Base-by-base conservation (phyloP, 169 alveolate genomes). In the Eimeria tenella region DNA sequence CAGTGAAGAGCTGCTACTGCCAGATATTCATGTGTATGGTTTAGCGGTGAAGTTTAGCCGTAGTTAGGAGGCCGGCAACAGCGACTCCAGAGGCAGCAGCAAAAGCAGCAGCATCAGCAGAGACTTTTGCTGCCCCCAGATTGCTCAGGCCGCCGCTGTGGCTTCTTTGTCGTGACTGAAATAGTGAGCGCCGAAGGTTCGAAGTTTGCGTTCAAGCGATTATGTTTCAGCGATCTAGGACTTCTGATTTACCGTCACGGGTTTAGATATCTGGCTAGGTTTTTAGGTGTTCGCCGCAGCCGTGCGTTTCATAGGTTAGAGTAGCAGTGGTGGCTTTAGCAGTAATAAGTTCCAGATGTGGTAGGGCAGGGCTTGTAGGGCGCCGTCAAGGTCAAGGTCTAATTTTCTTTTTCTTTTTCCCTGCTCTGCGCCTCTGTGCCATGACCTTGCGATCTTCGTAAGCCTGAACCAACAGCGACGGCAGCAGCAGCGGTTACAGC, bases 361-460 rank as follows among this genome's bases (percentile, higher is more conserved):
- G 42, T 31, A 31, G 2, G 42, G 2, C 42, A 31, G 68, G 68
- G 19, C 19, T 58, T 63, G 15, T 63, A 19, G 82, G 56, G 50
- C 13, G 13, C 13, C 23, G 13, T 42, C 23, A 23, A 23, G 25
- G 4, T 65, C 21, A 65, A 31, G 74, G 25, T 65, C 21, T 65
- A 58, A 3, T 49, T 5, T 75, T 75, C 86, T 75, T 75, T 75
- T 75, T 17, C 49, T 25, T 53, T 62, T 75, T 75, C 7, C 23
- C 60, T 6, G 65, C 86, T 25, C 52, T 25, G 49, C 68, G 63
- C 60, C 49, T 75, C 86, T 75, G 86, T 3, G 86, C 86, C n/a
- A 62, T 21, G 13, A 65, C 86, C 63, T 75, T 75, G 86, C 86
- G 86, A 17, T 75, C 86, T 42, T 75, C 86, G 11, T 31, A 75